A percentile compares a stretch with the other conserved stretches of the same genome.
These are phyloP conservation scores for Akanthomyces lecanii DNA, from an alignment of 2,329 filamentous ascomycete species.

Conservation along the genomic window DNA sequence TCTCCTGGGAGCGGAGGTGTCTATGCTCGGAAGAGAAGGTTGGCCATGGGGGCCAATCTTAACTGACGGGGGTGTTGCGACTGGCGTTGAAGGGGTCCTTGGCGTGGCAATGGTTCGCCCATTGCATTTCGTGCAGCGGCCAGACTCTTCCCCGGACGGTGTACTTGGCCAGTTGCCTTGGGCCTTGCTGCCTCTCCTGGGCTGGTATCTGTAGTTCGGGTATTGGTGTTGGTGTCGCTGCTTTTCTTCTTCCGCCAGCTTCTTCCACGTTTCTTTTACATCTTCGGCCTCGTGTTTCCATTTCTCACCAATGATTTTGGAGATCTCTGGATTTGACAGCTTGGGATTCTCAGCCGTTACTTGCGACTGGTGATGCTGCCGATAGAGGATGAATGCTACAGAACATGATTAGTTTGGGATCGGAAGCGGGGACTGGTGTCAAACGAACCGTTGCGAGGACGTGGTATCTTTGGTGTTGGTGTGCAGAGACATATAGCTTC, in stretches of 20 bases:
- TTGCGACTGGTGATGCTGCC: slow-evolving; percentile 81
- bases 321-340: slow-evolving; percentile 90
- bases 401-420: background rate
- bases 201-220: slow-evolving; percentile 91
- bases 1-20: slow-evolving; percentile 25
- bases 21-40: slow-evolving; percentile 22
- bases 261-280: slow-evolving; percentile 81
- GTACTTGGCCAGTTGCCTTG: slow-evolving; percentile 30
- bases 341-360: slow-evolving; percentile 82
- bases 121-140: slow-evolving; percentile 66
- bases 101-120: slow-evolving; percentile 63
- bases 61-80: slow-evolving; percentile 32
- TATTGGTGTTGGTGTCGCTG: slow-evolving; percentile 82
- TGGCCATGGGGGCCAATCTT: slow-evolving; percentile 24
- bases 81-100: slow-evolving; percentile 52
- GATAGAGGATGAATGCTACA: slow-evolving; percentile 93
- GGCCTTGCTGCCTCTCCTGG: slow-evolving; percentile 55
- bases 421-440: background rate
- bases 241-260: slow-evolving; percentile 90
- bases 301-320: slow-evolving; percentile 91
- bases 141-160: slow-evolving; percentile 44
- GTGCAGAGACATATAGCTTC: slow-evolving; percentile 54
- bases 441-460: slow-evolving; percentile 55
- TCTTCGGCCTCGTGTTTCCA: slow-evolving; percentile 76
- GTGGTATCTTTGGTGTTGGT: slow-evolving; percentile 53